Percentiles rank a stretch among this genome's conserved stretches.
These are phyloP conservation scores for Candida multigemmis DNA, from an alignment of 805 yeast species.

Conservation along the genomic window DNA sequence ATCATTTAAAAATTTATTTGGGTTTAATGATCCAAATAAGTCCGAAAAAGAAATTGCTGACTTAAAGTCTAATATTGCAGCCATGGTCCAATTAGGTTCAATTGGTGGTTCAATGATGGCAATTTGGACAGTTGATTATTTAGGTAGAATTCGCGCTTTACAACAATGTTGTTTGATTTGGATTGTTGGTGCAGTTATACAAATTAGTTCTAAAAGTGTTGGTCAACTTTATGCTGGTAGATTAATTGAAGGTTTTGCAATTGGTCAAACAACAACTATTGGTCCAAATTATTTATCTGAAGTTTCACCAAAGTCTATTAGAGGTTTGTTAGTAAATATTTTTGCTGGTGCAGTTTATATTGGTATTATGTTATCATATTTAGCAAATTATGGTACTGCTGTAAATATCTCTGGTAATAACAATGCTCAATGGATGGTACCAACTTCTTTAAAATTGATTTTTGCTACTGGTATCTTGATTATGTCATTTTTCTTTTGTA, in stretches of 20 bases:
- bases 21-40: slow-evolving; percentile 28
- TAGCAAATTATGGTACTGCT: slow-evolving; percentile 23
- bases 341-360: slow-evolving; percentile 51
- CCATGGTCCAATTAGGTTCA: slow-evolving; percentile 50
- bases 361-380: slow-evolving; percentile 40
- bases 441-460: slow-evolving; percentile 36
- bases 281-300: slow-evolving; percentile 47
- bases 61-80: slow-evolving; percentile 40
- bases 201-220: slow-evolving; percentile 31
- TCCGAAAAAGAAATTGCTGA: slow-evolving; percentile 27
- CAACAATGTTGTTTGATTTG: slow-evolving; percentile 33
- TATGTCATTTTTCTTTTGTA: slow-evolving; percentile 29
- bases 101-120: slow-evolving; percentile 43
- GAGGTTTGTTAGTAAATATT: slow-evolving; percentile 41
- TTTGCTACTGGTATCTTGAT: slow-evolving; percentile 37
- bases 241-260: slow-evolving; percentile 39
- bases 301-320: slow-evolving; percentile 39
- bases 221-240: slow-evolving; percentile 48
- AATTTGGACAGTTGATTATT: slow-evolving; percentile 33
- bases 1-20: slow-evolving; percentile 32
- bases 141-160: slow-evolving; percentile 41
- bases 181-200: slow-evolving; percentile 37
- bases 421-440: slow-evolving; percentile 40
- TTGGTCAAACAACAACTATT: slow-evolving; percentile 45
- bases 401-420: slow-evolving; percentile 6